These are phyloP conservation scores for Dendrocalamus latiflorus DNA, from an alignment of 202 grass and related monocot genomes.

Conservation along the genomic window DNA sequence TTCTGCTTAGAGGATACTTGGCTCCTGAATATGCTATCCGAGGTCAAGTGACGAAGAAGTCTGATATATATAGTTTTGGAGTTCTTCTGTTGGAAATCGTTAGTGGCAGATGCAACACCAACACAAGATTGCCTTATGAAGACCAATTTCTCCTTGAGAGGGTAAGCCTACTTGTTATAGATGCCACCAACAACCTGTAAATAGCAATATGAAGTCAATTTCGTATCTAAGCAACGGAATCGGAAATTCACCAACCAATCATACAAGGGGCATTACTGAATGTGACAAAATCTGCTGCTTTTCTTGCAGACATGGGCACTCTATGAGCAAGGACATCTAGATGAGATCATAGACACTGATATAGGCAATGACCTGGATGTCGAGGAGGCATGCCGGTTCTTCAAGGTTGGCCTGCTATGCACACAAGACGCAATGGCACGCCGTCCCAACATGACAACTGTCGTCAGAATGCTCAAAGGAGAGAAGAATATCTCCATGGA, in stretches of 20 bases:
- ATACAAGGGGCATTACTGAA: not conserved
- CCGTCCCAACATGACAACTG: slow-evolving; percentile 64
- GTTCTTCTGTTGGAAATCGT: slow-evolving; percentile 96
- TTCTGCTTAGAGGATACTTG: slow-evolving; percentile 67
- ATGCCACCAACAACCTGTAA: not conserved
- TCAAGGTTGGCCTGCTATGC: slow-evolving; percentile 83
- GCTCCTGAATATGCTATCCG: slow-evolving; percentile 91
- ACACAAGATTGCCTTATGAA: slow-evolving; percentile 61
- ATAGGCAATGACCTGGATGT: slow-evolving; percentile 43
- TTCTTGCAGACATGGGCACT: slow-evolving; percentile 66
- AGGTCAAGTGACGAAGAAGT: slow-evolving; percentile 96
- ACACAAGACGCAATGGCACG: slow-evolving; percentile 74
- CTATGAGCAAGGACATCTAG: slow-evolving; percentile 45
- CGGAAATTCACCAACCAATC: not conserved
- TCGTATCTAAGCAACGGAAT: not conserved
- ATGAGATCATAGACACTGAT: slow-evolving; percentile 62
- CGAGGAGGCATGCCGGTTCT: slow-evolving; percentile 59
- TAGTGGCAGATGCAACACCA: slow-evolving; percentile 87
- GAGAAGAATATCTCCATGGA: slow-evolving; percentile 31
- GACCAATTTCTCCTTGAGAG: slow-evolving; percentile 79
- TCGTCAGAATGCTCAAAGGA: slow-evolving; percentile 59
- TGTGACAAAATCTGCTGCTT: not conserved
- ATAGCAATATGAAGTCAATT: not conserved
- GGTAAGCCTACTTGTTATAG: slow-evolving; percentile 41
- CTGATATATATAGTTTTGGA: slow-evolving; percentile 86